Conservation (phyloP, 257 asterid genomes). For the Gentiana dahurica region DNA sequence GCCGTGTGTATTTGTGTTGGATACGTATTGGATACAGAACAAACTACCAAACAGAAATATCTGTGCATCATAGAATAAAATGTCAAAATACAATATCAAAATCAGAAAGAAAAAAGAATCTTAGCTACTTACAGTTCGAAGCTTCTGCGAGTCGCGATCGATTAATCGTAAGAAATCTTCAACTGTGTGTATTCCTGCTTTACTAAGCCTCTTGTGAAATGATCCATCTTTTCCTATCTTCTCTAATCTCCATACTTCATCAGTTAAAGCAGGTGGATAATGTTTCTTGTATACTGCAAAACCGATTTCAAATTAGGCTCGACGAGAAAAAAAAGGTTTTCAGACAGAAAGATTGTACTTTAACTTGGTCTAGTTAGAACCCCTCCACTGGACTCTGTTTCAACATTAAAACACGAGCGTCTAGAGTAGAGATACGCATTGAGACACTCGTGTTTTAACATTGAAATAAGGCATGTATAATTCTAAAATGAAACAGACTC, state of each 20-base stretch:
- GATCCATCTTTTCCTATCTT: constrained; percentile 98
- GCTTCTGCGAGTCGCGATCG: constrained; percentile 71
- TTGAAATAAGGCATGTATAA: not conserved
- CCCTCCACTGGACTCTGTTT: too few species aligned
- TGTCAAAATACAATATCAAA: constrained; percentile 6
- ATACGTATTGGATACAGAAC: too few species aligned
- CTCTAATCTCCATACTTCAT: constrained; percentile 97
- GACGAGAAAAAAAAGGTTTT: too few species aligned
- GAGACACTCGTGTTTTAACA: too few species aligned
- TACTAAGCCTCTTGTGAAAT: constrained; percentile 82
- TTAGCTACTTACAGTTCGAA: constrained; percentile 53
- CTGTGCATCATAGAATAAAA: not conserved
- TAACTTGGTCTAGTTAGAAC: too few species aligned
- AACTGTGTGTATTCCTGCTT: constrained; percentile 64
- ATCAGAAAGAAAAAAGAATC: not conserved
- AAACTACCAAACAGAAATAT: too few species aligned
- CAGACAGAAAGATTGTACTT: too few species aligned
- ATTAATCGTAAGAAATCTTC: constrained; percentile 75
- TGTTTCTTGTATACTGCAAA: constrained; percentile 92
- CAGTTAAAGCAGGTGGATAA: constrained; percentile 84
- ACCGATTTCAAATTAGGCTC: not conserved
- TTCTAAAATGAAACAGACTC: constrained; percentile 18
- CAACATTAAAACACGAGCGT: too few species aligned
- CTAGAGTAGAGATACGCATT: too few species aligned
- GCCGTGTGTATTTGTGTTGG: too few species aligned